Base-by-base conservation (phyloP, 495 filamentous ascomycete genomes). In the Sordaria brevicollis region DNA sequence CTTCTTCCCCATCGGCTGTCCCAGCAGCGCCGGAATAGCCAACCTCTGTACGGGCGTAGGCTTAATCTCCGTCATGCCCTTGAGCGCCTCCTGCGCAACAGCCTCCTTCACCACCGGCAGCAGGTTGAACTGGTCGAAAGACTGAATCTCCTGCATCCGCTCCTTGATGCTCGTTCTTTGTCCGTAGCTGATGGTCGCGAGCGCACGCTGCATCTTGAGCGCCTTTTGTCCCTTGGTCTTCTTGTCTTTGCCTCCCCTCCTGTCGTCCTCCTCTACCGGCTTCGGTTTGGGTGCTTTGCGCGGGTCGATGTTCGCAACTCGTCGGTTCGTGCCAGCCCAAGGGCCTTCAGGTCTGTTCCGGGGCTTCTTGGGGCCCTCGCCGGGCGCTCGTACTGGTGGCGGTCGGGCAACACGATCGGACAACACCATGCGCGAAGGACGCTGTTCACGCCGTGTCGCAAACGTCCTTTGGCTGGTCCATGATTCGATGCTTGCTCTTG, bases 11-110 rank as follows among this genome's bases (percentile, higher is more conserved):
- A 76, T 36, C 0, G 35, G 71, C 68, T 79, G 72, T 0, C 78
- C 89, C 17, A 95, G 81, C 9, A 99, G 79, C 1, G 85, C 86
- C 0, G 95, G 93, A 70, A 99, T 96, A 0, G 93, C 93, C 35
- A 98, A 83, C 57, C 88, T 86, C 81, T 99, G 95, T 17, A 97
- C 90, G 0, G 93, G 91, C 0, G 94, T 98, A 8, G 95, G 95
- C 35, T 83, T 85, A 65, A 93, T 79, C 69, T 92, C 89, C 6
- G 83, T 80, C 74, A 97, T 80, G 33, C 88, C 92, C 31, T 88
- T 85, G 19, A 98, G 82, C 29, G 87, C 93, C 68, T 94, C 89
- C 4, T 83, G 79, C 19, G 78, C 81, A 49, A 98, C 85, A 31
- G 93, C 90, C 49, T 92, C 87, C 76, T 89, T 86, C n/a, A 98